A percentile compares a stretch with the other conserved stretches of the same genome.
phyloP scores from a whole-genome alignment of 805 yeast species.

The Aciculoconidium aculeatum region DNA sequence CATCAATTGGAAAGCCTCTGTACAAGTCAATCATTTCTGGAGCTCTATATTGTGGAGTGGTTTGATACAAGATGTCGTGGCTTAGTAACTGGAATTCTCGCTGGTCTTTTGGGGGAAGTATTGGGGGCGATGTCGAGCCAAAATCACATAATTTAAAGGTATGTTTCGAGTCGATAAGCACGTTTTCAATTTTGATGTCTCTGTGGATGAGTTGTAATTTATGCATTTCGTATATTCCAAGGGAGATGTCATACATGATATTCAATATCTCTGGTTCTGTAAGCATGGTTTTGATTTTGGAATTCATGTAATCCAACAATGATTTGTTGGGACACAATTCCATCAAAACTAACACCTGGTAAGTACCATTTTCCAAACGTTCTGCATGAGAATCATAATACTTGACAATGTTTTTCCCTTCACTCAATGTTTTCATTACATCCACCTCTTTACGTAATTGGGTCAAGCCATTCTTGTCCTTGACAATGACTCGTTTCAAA shows the following conservation, averaged over 20 bases:
- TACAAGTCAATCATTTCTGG: constrained; percentile 95
- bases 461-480: constrained; percentile 62
- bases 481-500: constrained; percentile 68
- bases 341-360: constrained; percentile 89
- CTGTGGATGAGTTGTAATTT: constrained; percentile 74
- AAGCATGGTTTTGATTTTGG: constrained; percentile 71
- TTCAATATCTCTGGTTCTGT: constrained; percentile 70
- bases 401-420: constrained; percentile 55
- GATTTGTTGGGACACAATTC: constrained; percentile 87
- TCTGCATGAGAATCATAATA: constrained; percentile 77
- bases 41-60: constrained; percentile 92
- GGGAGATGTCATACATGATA: constrained; percentile 76
- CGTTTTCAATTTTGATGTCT: constrained; percentile 93
- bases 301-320: constrained; percentile 86
- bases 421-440: constrained; percentile 61
- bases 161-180: constrained; percentile 64
- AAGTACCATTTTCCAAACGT: constrained; percentile 45
- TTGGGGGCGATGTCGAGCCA: constrained; percentile 72
- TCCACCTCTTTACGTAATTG: constrained; percentile 70
- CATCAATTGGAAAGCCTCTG: constrained; percentile 79
- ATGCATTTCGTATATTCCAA: constrained; percentile 86
- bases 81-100: constrained; percentile 71
- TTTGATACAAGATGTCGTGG: constrained; percentile 81
- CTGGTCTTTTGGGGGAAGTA: constrained; percentile 69
- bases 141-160: constrained; percentile 86